A percentile compares a stretch with the other conserved stretches of the same genome.
phyloP scores from a whole-genome alignment of 169 alveolate genomes.

The Eimeria maxima region DNA sequence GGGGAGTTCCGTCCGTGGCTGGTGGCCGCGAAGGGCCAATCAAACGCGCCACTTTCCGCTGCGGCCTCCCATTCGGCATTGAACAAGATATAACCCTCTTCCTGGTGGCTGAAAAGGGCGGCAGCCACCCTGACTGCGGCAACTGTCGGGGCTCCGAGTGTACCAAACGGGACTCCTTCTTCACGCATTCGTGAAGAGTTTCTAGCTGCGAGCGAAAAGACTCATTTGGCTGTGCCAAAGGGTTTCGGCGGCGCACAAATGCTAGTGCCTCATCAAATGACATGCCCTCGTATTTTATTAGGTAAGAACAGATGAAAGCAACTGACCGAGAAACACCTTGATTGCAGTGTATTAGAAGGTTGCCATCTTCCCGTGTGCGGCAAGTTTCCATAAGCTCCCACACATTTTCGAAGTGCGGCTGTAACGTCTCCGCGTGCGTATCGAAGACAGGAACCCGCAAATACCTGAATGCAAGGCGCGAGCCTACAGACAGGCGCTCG shows the following conservation, averaged over 20 bases:
- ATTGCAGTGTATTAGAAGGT: slow-evolving; percentile 91
- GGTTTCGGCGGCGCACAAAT: slow-evolving; percentile 86
- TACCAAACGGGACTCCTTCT: background rate
- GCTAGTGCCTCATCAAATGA: slow-evolving; percentile 89
- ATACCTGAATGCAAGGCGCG: slow-evolving; percentile 71
- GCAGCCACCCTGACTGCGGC: slow-evolving; percentile 33
- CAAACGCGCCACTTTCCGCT: slow-evolving; percentile 25
- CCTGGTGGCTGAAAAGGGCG: slow-evolving; percentile 21
- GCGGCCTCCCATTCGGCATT: slow-evolving; percentile 17
- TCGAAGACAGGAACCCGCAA: slow-evolving; percentile 76
- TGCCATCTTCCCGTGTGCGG: slow-evolving; percentile 87
- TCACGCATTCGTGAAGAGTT: slow-evolving; percentile 33
- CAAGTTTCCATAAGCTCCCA: slow-evolving; percentile 80
- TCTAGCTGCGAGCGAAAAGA: slow-evolving; percentile 89
- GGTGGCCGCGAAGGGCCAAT: slow-evolving; percentile 78
- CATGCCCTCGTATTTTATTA: slow-evolving; percentile 89
- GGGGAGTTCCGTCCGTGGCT: background rate
- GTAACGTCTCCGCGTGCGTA: slow-evolving; percentile 80
- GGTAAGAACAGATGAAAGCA: slow-evolving; percentile 89
- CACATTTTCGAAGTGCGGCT: slow-evolving; percentile 59
- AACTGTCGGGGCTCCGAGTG: slow-evolving; percentile 33
- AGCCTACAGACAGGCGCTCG: slow-evolving; percentile 43
- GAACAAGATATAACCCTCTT: slow-evolving; percentile 45
- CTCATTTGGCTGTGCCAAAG: slow-evolving; percentile 90
- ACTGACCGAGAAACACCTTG: slow-evolving; percentile 92